Conservation (phyloP, 441 rosid species). For the Eutrema salsugineum region DNA sequence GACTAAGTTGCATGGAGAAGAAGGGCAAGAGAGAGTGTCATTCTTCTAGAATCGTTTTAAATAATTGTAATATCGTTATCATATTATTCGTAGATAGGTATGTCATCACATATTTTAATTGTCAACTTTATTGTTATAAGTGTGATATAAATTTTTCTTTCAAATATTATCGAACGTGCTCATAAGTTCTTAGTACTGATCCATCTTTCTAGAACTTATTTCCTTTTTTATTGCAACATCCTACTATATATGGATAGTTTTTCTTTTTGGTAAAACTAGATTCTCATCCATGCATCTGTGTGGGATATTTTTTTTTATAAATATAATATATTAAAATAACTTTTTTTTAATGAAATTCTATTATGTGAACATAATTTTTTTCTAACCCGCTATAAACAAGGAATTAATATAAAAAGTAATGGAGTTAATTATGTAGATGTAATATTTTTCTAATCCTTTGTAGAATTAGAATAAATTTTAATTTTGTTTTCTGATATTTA, state of each 20-base stretch:
- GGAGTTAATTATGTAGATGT: no score
- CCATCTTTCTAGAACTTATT: not conserved
- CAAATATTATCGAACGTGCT: not conserved
- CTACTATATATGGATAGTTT: not conserved
- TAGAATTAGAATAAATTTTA: no score
- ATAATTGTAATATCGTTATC: not conserved
- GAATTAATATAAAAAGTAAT: no score
- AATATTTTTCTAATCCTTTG: no score
- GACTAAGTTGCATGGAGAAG: slow-evolving; percentile 18
- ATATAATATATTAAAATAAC: no score
- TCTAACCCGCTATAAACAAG: no score
- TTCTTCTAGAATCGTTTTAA: slow-evolving; percentile 22
- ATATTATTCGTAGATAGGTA: not conserved
- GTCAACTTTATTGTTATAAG: not conserved
- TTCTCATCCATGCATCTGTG: no score
- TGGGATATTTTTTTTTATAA: no score
- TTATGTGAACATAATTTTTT: no score
- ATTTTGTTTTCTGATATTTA: no score
- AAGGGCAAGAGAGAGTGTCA: slow-evolving; percentile 8
- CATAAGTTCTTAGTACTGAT: not conserved
- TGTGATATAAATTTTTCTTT: not conserved
- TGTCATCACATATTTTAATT: not conserved
- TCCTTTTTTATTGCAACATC: not conserved
- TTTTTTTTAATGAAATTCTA: no score
- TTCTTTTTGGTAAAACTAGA: no score